Base-by-base conservation (phyloP, 164 flowering plant species). In the Vitis cinerea region DNA sequence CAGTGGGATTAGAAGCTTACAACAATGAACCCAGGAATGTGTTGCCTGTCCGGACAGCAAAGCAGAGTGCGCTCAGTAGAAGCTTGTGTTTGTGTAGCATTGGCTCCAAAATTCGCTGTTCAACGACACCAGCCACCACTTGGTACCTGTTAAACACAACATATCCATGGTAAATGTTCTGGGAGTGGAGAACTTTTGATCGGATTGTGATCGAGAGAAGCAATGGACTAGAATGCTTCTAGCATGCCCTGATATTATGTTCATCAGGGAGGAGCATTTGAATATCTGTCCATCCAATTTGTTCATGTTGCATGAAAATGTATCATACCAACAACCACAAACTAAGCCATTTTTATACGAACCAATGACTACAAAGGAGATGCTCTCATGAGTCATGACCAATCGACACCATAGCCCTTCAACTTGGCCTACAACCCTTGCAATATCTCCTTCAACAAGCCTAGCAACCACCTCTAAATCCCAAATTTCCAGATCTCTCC, bases 31-130 rank as follows among this genome's bases (percentile, higher is more conserved):
- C 99, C 85, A 95, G 79, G 84, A 66, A 95, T 53, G 99, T 95
- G 86, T 95, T 95, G 73, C 98, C 98, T 3, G 99, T 95, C 65
- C 99, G 74, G 62, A 91, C 94, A 54, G 92, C 96, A 72, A 95
- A 95, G 85, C 98, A 91, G 15, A 86, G 14, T 14, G 98, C 99
- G 77, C 96, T 88, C 50, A 95, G 73, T n/a, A 90, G 12, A 59
- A 91, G 66, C 81, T 93, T 92, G 79, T 92, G 94, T 30, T 89
- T 76, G 77, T 95, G 97, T 12, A 95, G 81, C 74, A 93, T 10
- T 0, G 98, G 99, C 74, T 95, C 99, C 80, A 95, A 80, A 6
- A 91, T 49, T 49, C 99, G 80, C 68, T 95, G 99, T 63, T 95
- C 99, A 55, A 95, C 76, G 23, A 95, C 89, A 64, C 99, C 99